Evolutionary conservation across 164 flowering plant genomes (phyloP).

Genomic region (Cinnamomum micranthum): DNA sequence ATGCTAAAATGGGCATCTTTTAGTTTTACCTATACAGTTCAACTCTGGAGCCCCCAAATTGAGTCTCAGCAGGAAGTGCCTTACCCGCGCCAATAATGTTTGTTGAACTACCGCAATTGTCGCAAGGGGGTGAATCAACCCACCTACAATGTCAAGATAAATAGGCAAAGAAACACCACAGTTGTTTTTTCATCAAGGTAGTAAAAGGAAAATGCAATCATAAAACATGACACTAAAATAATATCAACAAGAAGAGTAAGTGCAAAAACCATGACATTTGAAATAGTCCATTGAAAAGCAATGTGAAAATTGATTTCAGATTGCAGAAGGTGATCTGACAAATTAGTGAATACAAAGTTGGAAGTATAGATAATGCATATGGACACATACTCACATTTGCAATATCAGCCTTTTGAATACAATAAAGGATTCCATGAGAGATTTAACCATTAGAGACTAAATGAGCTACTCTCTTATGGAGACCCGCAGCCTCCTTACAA

Average conservation of each 20-base stretch:
- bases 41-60: conserved; percentile 68
- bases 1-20: neutral
- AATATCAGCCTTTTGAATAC: no score
- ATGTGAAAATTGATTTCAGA: no score
- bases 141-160: conserved; percentile 46
- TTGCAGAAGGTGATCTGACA: no score
- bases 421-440: no score
- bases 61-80: conserved; percentile 57
- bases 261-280: neutral
- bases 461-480: no score
- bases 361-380: no score
- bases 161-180: neutral
- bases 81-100: conserved; percentile 49
- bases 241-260: no score
- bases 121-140: conserved; percentile 90
- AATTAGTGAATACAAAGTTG: no score
- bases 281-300: neutral
- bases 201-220: neutral
- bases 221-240: neutral
- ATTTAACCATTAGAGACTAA: no score
- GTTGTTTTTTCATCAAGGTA: neutral
- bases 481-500: no score
- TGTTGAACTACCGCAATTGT: conserved; percentile 65
- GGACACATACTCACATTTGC: no score
- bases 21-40: conserved; percentile 77